Evolutionary conservation across 345 rosid species (phyloP).

Genomic region (Nasturtium officinale): DNA sequence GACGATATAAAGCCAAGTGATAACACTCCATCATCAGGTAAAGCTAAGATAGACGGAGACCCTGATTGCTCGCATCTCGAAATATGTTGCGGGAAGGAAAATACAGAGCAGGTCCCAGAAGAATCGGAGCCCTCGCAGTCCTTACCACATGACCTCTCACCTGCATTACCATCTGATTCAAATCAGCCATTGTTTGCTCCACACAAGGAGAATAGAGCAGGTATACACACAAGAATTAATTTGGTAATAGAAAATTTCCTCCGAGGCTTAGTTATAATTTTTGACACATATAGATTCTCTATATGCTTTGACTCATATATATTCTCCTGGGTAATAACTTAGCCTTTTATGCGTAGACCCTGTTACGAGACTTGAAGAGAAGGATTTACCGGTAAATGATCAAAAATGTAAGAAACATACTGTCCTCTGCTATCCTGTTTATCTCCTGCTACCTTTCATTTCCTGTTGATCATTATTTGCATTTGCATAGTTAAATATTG

Average conservation of each 20-base stretch:
- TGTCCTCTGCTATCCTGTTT: slow-evolving; percentile 1
- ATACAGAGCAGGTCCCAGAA: slow-evolving; percentile 43
- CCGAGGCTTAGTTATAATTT: background rate
- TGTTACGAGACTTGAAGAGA: slow-evolving; percentile 31
- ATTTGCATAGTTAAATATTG: slow-evolving; percentile 17
- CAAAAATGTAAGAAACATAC: slow-evolving; percentile 44
- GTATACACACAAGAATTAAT: slow-evolving; percentile 20
- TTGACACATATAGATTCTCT: background rate
- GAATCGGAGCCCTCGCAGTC: slow-evolving; percentile 49
- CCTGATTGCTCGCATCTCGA: slow-evolving; percentile 39
- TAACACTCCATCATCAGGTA: slow-evolving; percentile 40
- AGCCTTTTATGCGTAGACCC: slow-evolving; percentile 41
- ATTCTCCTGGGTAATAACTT: slow-evolving; percentile 8
- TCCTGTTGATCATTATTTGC: slow-evolving; percentile 8
- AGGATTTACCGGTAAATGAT: slow-evolving; percentile 26
- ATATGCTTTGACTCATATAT: background rate
- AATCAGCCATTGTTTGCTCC: slow-evolving; percentile 16
- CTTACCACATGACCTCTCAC: slow-evolving; percentile 50
- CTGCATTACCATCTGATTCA: slow-evolving; percentile 46
- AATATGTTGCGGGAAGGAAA: slow-evolving; percentile 42
- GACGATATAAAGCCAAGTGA: slow-evolving; percentile 55
- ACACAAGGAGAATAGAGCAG: slow-evolving; percentile 28
- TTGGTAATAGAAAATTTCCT: slow-evolving; percentile 2
- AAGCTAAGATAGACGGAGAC: slow-evolving; percentile 47
- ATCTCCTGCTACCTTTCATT: slow-evolving; percentile 16